These are phyloP conservation scores for Noccaea caerulescens DNA, from an alignment of 345 rosid species.

Conservation along the genomic window DNA sequence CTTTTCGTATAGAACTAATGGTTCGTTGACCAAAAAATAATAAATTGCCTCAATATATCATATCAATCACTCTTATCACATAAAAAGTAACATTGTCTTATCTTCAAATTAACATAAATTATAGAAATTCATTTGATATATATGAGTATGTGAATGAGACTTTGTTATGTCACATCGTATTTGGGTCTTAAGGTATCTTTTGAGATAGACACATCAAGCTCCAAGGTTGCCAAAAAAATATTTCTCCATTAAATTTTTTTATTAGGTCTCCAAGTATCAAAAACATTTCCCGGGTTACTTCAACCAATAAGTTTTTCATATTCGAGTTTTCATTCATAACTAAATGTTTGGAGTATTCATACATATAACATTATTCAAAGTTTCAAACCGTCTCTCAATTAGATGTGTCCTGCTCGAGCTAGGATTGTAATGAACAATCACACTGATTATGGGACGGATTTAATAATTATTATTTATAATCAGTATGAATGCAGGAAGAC, in stretches of 20 bases:
- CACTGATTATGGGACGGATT: not conserved
- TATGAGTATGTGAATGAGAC: conserved; percentile 30
- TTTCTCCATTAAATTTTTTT: conserved; percentile 1
- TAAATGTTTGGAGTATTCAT: not conserved
- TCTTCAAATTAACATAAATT: conserved; percentile 32
- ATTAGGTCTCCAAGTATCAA: conserved; percentile 16
- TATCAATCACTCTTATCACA: conserved; percentile 33
- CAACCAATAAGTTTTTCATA: not conserved
- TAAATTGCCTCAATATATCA: conserved; percentile 14
- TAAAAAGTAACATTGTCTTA: conserved; percentile 32
- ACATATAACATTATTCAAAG: not conserved
- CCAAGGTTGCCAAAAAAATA: conserved; percentile 31
- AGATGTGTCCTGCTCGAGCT: conserved; percentile 10
- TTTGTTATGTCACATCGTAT: conserved; percentile 42
- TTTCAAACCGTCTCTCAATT: not conserved
- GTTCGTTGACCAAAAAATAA: conserved; percentile 26
- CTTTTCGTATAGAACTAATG: conserved; percentile 3
- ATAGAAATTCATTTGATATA: conserved; percentile 14
- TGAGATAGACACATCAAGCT: conserved; percentile 40
- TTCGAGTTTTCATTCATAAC: not conserved
- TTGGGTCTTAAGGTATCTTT: conserved; percentile 40
- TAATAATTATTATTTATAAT: not conserved
- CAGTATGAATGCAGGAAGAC: conserved; percentile 97
- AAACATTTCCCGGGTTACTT: not conserved
- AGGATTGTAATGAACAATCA: not conserved